phyloP scores from a whole-genome alignment of 768 basidiomycete species.

The Filobasidium floriforme region DNA sequence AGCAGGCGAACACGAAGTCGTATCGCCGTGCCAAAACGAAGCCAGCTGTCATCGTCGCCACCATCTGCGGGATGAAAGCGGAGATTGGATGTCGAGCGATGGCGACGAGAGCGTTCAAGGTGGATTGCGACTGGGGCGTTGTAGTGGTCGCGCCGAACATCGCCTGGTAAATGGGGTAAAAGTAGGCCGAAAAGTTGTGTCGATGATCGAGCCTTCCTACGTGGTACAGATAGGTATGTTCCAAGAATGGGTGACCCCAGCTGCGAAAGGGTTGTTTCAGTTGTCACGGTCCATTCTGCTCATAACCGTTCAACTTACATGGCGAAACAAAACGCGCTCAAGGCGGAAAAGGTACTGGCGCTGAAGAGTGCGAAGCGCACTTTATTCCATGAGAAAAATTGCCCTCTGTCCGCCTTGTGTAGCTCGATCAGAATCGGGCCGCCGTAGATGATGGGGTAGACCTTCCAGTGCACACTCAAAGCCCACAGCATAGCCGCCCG shows the following conservation, averaged over 20 bases:
- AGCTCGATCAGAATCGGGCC: constrained; percentile 59
- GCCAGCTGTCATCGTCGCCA: constrained; percentile 62
- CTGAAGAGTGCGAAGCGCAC: constrained; percentile 65
- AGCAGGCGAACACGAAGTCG: constrained; percentile 69
- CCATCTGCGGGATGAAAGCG: constrained; percentile 75
- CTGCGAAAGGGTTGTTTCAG: constrained; percentile 47
- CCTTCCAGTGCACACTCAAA: constrained; percentile 87
- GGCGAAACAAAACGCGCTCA: constrained; percentile 62
- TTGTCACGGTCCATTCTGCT: neutral
- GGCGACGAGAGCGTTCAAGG: constrained; percentile 27
- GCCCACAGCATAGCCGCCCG: constrained; percentile 67
- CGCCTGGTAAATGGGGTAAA: constrained; percentile 85
- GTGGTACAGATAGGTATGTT: constrained; percentile 91
- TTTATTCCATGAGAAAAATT: constrained; percentile 43
- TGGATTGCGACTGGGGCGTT: neutral
- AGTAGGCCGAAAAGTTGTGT: constrained; percentile 97
- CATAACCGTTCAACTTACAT: constrained; percentile 54
- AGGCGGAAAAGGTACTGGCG: constrained; percentile 57
- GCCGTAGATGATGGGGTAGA: constrained; percentile 89
- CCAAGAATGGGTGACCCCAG: constrained; percentile 88
- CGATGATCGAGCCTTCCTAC: constrained; percentile 84
- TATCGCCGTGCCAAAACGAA: constrained; percentile 57
- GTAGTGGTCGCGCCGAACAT: constrained; percentile 50
- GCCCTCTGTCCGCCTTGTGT: constrained; percentile 25
- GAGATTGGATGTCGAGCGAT: constrained; percentile 56